phyloP scores from a whole-genome alignment of 2,329 filamentous ascomycete genomes.

The Cladophialophora yegresii region DNA sequence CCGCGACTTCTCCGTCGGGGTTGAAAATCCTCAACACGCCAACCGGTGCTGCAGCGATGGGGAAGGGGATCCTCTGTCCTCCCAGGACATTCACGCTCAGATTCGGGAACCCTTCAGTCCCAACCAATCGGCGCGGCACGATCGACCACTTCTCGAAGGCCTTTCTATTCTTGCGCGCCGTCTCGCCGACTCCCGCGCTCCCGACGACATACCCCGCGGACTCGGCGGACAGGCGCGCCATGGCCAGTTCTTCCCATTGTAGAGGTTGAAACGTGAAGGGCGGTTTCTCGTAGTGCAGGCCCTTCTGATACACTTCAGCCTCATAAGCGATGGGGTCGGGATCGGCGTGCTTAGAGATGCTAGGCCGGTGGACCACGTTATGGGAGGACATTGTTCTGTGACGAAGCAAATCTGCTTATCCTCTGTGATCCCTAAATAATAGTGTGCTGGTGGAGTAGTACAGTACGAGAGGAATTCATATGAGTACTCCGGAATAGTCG shows the following conservation, averaged over 20 bases:
- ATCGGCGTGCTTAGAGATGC: background rate
- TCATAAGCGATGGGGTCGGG: background rate
- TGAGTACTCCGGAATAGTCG: too few species aligned
- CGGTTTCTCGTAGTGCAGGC: background rate
- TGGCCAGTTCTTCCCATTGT: conserved; percentile 39
- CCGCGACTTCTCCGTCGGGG: conserved; percentile 63
- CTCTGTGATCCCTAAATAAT: background rate
- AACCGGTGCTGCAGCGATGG: conserved; percentile 61
- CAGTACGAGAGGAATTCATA: too few species aligned
- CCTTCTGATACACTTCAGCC: background rate
- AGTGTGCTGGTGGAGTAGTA: background rate
- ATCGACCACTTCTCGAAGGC: conserved; percentile 56
- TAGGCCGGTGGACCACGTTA: background rate
- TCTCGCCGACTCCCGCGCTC: conserved; percentile 63
- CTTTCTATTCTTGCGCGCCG: conserved; percentile 61
- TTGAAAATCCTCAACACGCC: conserved; percentile 71
- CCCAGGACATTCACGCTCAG: conserved; percentile 58
- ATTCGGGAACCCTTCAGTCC: conserved; percentile 54
- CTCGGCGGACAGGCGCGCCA: background rate
- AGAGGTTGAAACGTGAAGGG: background rate
- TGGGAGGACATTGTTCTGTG: background rate
- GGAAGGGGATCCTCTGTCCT: conserved; percentile 49
- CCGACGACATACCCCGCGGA: conserved; percentile 59
- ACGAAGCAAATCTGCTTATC: background rate
- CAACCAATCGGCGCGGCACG: conserved; percentile 46